Evolutionary conservation across 257 asterid genomes (phyloP), one percentile per base, ranked within the genome.

Genomic region (Nicotiana tabacum): DNA sequence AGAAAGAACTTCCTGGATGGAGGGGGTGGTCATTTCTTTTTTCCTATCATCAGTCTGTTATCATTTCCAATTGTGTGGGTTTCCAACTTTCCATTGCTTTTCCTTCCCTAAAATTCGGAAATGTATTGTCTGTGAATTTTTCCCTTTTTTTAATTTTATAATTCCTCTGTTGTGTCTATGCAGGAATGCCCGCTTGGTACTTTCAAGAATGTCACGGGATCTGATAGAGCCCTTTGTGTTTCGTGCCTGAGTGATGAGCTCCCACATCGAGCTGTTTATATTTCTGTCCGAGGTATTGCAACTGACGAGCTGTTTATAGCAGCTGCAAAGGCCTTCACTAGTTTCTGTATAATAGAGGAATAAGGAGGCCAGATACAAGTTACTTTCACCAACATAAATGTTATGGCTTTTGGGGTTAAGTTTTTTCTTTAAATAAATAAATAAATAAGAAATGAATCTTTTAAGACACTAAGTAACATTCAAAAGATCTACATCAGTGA

Each of bases 111-210:
- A 29, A 76, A 74, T 48, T 24, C 43, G 9, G 80, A 74, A 74
- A 27, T 74, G 80, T 46, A 65, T 35, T 77, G 30, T 82, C 66
- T 66, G 65, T 70, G 60, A 81, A 43, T 62, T 66, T 30, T 33
- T 74, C 53, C 48, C 62, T 35, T 46, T 81, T 76, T 74, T 21
- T 18, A 39, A 60, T 79, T 58, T 58, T 74, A 64, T 39, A 51
- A 51, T 72, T 84, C n/a, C 74, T 70, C 78, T 79, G 83, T 67
- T 84, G 82, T 81, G 21, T 53, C 68, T 85, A 61, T 83, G 82
- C 91, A 96, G 99, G 98, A 92, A 86, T 96, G 99, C 83, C 99
- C 98, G 15, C 77, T 84, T 87, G 99, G 99, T 78, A 96, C 97
- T 78, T 96, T 87, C 76, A 96, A 96, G 88, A 96, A 96, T 89